Evolutionary conservation across 2,329 filamentous ascomycete species (phyloP).

Genomic region (Botrytis pseudocinerea): DNA sequence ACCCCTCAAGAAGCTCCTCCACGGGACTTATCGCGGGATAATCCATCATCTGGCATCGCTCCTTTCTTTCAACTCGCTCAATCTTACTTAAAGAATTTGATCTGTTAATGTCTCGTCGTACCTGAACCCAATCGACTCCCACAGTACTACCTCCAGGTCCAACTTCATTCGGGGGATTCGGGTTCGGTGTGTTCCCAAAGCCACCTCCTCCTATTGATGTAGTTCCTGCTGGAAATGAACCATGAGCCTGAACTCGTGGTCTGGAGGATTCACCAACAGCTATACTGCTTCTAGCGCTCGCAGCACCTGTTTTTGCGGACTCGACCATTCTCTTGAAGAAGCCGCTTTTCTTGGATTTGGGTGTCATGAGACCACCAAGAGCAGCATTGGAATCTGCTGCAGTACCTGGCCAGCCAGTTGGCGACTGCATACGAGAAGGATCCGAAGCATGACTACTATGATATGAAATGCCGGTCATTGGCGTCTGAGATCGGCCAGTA

Average conservation of each 20-base stretch:
- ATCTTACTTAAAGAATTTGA: conserved; percentile 91
- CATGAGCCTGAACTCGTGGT: conserved; percentile 39
- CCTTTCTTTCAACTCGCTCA: conserved; percentile 79
- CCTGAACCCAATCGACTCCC: conserved; percentile 90
- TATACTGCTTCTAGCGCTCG: conserved; percentile 83
- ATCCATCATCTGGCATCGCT: conserved; percentile 93
- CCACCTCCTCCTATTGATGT: conserved; percentile 55
- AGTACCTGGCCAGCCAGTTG: conserved; percentile 57
- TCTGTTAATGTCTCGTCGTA: conserved; percentile 90
- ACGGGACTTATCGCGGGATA: conserved; percentile 85
- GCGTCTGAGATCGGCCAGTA: conserved; percentile 58
- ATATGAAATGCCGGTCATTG: conserved; percentile 80
- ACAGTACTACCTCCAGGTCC: conserved; percentile 55
- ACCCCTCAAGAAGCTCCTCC: conserved; percentile 80
- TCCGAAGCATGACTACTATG: conserved; percentile 77
- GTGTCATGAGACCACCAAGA: conserved; percentile 75
- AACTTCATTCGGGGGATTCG: conserved; percentile 66
- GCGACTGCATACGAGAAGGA: conserved; percentile 57
- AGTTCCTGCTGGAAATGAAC: conserved; percentile 40
- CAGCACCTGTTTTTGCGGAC: conserved; percentile 89
- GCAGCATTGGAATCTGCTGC: conserved; percentile 65
- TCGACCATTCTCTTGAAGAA: conserved; percentile 97
- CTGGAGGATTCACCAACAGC: conserved; percentile 57
- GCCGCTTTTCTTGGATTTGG: conserved; percentile 78
- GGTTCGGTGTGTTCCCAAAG: conserved; percentile 40